phyloP scores from a whole-genome alignment of 2,329 filamentous ascomycete genomes.

The Claviceps paspali region DNA sequence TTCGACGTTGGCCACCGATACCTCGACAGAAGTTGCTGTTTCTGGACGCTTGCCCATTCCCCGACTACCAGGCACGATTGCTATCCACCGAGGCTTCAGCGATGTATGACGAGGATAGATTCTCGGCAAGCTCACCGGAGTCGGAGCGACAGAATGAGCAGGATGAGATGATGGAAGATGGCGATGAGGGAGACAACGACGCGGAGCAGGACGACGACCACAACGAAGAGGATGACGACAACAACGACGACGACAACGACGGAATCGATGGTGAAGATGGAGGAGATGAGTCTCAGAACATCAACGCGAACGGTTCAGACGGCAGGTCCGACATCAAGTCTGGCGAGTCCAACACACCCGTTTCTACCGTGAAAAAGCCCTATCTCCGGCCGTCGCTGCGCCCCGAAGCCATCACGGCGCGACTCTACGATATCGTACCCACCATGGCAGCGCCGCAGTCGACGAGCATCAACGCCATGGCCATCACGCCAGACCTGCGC shows the following conservation, averaged over 20 bases:
- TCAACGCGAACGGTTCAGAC: constrained; percentile 6
- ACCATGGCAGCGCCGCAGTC: constrained; percentile 94
- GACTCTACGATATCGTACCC: constrained; percentile 84
- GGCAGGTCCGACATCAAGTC: constrained; percentile 3
- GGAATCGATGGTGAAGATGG: constrained; percentile 28
- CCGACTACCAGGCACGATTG: no score
- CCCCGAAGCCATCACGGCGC: constrained; percentile 62
- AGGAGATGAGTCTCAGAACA: constrained; percentile 13
- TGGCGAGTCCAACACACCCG: constrained; percentile 16
- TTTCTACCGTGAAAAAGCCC: constrained; percentile 6
- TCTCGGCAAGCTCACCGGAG: constrained; percentile 17
- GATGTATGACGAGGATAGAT: constrained; percentile 21
- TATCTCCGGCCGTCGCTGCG: constrained; percentile 45
- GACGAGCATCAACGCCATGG: constrained; percentile 86
- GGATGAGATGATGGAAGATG: constrained; percentile 43
- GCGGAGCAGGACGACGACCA: constrained; percentile 24
- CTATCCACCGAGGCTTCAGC: neutral
- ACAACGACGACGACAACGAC: constrained; percentile 21
- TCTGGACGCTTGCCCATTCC: neutral
- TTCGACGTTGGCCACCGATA: neutral
- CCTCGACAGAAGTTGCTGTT: no score
- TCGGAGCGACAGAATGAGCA: constrained; percentile 28
- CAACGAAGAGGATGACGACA: constrained; percentile 20
- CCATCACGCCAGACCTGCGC: constrained; percentile 82
- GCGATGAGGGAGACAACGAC: constrained; percentile 24